Base-by-base conservation (phyloP, 2,329 filamentous ascomycete species). In the Penicillium sp. region DNA sequence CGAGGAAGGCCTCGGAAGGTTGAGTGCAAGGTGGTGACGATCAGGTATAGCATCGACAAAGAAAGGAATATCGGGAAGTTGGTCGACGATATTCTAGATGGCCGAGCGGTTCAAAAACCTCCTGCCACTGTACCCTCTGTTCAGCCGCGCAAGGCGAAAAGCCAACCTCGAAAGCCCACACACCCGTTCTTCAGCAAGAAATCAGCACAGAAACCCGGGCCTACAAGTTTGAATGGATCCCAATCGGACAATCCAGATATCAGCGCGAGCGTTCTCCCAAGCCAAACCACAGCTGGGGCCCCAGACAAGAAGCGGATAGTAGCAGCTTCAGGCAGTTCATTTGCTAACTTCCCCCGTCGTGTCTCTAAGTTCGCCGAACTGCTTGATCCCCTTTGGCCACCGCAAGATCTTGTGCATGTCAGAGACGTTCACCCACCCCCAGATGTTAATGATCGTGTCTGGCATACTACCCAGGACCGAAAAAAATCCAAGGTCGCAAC, bases 151-250 rank as follows among this genome's bases (percentile, higher is more conserved):
- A 60, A 54, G 33, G 27, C 16, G 21, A 64, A 69, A 53, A 65
- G 65, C 15, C 51, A 64, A 54, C 65, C 73, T 43, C 63, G 71
- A 7, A 86, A 83, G 65, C 64, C 77, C 1, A 82, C 84, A 0
- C 87, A 92, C 72, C 88, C 89, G 0, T 90, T 92, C 68, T 92
- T 92, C 67, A 68, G 81, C 16, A 84, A 82, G 6, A 89, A 86
- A 63, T 23, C 78, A 7, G 70, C 73, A 9, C 70, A 59, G 29
- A 68, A 66, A 23, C 5, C 56, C 0, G 60, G 64, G 5, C 9
- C 27, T 15, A 41, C 50, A 11, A 43, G 4, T 4, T 13, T 29
- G 7, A 19, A 39, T 45, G 27, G 51, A 11, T 19, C 31, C 10
- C 34, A 46, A 43, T 53, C 55, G 4, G 23, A 31, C 13, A 9